A percentile compares a stretch with the other conserved stretches of the same genome.
phyloP scores from a whole-genome alignment of 305 asterid genomes.

The Vinca major region DNA sequence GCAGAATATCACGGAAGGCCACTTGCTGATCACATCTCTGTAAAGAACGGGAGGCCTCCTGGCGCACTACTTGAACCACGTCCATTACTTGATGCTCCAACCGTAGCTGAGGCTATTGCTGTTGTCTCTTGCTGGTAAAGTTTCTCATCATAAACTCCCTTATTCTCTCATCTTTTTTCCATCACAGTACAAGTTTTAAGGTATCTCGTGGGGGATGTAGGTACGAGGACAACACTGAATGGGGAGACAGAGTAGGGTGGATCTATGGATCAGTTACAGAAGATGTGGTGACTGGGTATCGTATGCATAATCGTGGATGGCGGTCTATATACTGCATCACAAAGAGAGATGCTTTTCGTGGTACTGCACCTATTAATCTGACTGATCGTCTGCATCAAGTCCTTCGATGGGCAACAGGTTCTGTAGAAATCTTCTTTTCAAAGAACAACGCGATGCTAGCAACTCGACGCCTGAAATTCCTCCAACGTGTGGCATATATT shows the following conservation, averaged over 20 bases:
- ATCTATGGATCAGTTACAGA: constrained; percentile 96
- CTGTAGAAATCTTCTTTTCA: constrained; percentile 95
- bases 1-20: constrained; percentile 96
- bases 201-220: constrained; percentile 16
- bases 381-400: constrained; percentile 98
- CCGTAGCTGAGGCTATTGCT: constrained; percentile 95
- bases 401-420: constrained; percentile 97
- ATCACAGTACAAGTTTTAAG: not conserved
- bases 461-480: constrained; percentile 73
- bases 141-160: not conserved
- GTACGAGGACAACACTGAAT: constrained; percentile 93
- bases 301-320: constrained; percentile 99
- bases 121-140: constrained; percentile 90
- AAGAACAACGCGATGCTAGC: constrained; percentile 72
- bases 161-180: not conserved
- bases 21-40: constrained; percentile 73
- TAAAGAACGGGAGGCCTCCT: constrained; percentile 87
- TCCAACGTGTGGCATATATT: constrained; percentile 79
- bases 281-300: constrained; percentile 95
- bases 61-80: constrained; percentile 73
- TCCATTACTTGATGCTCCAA: constrained; percentile 81
- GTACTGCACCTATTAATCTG: constrained; percentile 87
- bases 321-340: constrained; percentile 88
- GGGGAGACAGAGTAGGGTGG: constrained; percentile 99
- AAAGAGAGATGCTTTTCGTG: constrained; percentile 88